Percentiles rank a stretch among this genome's conserved stretches.
Conservation (phyloP, 768 basidiomycete species). For the Serpula lacrymans region DNA sequence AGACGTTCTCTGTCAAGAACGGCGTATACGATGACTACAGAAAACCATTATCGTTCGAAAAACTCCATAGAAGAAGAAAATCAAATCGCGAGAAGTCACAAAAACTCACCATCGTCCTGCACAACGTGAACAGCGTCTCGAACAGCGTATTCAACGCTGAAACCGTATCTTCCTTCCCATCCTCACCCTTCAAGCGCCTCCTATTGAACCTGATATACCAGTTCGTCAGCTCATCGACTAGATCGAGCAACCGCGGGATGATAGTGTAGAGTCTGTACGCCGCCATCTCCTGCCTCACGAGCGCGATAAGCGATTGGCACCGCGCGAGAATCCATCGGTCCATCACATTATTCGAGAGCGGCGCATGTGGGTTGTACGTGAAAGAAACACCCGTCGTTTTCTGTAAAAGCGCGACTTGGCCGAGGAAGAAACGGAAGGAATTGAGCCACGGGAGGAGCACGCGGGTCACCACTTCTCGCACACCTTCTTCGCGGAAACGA, state of each 20-base stretch:
- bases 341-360: slow-evolving; percentile 90
- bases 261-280: slow-evolving; percentile 97
- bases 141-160: slow-evolving; percentile 93
- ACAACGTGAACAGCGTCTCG: slow-evolving; percentile 91
- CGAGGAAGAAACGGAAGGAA: slow-evolving; percentile 98
- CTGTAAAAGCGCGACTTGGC: slow-evolving; percentile 85
- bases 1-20: slow-evolving; percentile 95
- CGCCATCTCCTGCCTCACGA: slow-evolving; percentile 93
- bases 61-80: background rate
- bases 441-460: slow-evolving; percentile 98
- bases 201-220: slow-evolving; percentile 99
- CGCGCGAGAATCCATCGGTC: slow-evolving; percentile 97
- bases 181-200: slow-evolving; percentile 91
- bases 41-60: slow-evolving; percentile 2
- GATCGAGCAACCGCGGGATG: slow-evolving; percentile 88
- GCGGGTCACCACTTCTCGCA: slow-evolving; percentile 93
- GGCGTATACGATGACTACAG: slow-evolving; percentile 94
- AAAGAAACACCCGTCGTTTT: slow-evolving; percentile 77
- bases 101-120: slow-evolving; percentile 82
- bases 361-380: slow-evolving; percentile 82
- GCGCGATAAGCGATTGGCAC: slow-evolving; percentile 93
- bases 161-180: slow-evolving; percentile 82
- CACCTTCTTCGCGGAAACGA: slow-evolving; percentile 96
- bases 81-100: background rate
- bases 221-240: slow-evolving; percentile 96